These are phyloP conservation scores for Lactuca sativa DNA, from an alignment of 129 eudicot species.

Conservation along the genomic window DNA sequence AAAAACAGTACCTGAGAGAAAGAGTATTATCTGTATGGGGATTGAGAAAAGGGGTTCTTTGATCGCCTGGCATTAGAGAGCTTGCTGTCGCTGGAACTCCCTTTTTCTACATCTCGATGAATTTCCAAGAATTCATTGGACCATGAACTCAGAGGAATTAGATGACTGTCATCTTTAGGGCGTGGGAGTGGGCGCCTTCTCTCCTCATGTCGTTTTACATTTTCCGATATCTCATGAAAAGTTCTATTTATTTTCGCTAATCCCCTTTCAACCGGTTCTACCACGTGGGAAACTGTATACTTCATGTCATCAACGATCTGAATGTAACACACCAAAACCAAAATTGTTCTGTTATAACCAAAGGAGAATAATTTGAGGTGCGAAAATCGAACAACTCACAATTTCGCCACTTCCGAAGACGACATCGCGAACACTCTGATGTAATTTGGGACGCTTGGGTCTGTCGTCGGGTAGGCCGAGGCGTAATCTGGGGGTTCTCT, in stretches of 20 bases:
- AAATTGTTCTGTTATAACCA: neutral
- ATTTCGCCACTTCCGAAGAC: conserved; percentile 95
- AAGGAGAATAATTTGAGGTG: neutral
- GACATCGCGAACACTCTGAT: conserved; percentile 89
- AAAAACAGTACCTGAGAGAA: conserved; percentile 8
- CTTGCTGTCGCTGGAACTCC: conserved; percentile 81
- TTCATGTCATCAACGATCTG: conserved; percentile 97
- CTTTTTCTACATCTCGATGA: conserved; percentile 53
- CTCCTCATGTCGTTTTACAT: conserved; percentile 65
- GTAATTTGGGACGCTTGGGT: conserved; percentile 63
- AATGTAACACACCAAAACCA: neutral
- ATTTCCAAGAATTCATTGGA: conserved; percentile 56
- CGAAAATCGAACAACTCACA: conserved; percentile 37
- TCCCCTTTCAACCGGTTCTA: conserved; percentile 94
- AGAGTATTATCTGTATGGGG: conserved; percentile 29
- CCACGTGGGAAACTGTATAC: conserved; percentile 96
- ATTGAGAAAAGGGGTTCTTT: conserved; percentile 46
- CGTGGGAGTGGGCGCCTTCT: conserved; percentile 32
- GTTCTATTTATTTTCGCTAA: conserved; percentile 72
- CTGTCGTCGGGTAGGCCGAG: conserved; percentile 52
- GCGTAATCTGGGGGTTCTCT: conserved; percentile 51
- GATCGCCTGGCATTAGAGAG: conserved; percentile 48
- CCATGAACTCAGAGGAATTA: conserved; percentile 73
- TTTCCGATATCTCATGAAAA: conserved; percentile 90
- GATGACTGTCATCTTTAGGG: conserved; percentile 70